These are phyloP conservation scores for Vigna radiata DNA, from an alignment of 306 rosid species.

Conservation along the genomic window DNA sequence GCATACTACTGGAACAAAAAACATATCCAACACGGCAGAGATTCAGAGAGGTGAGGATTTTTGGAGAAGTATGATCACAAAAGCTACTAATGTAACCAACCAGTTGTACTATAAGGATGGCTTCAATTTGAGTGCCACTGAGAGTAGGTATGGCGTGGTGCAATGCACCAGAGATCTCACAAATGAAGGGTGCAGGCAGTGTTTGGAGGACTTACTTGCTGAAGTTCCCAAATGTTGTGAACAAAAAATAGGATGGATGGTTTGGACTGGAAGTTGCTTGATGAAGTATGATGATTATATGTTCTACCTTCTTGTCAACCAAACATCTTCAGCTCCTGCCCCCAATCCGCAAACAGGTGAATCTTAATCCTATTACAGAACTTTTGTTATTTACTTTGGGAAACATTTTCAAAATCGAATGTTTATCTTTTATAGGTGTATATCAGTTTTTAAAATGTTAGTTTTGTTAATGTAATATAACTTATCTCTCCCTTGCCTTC, in stretches of 20 bases:
- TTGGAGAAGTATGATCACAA: conserved; percentile 4
- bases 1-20: neutral
- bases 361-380: neutral
- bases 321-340: neutral
- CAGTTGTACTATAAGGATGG: neutral
- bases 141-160: conserved; percentile 13
- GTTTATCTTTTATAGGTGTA: too few species aligned
- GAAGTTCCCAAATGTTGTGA: neutral
- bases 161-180: neutral
- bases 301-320: neutral
- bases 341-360: conserved; percentile 2
- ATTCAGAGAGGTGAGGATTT: neutral
- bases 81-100: conserved; percentile 8
- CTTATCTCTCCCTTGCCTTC: too few species aligned
- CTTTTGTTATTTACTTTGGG: neutral
- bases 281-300: conserved; percentile 2
- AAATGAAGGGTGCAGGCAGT: conserved; percentile 15
- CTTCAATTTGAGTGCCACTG: neutral
- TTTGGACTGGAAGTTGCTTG: neutral
- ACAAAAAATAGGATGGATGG: neutral
- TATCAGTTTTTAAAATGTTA: too few species aligned
- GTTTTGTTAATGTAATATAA: too few species aligned
- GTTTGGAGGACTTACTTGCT: neutral
- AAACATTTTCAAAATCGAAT: neutral
- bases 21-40: neutral